Conservation (phyloP, 108 stramenopile species). For the Cyclostephanos invisitatus region DNA sequence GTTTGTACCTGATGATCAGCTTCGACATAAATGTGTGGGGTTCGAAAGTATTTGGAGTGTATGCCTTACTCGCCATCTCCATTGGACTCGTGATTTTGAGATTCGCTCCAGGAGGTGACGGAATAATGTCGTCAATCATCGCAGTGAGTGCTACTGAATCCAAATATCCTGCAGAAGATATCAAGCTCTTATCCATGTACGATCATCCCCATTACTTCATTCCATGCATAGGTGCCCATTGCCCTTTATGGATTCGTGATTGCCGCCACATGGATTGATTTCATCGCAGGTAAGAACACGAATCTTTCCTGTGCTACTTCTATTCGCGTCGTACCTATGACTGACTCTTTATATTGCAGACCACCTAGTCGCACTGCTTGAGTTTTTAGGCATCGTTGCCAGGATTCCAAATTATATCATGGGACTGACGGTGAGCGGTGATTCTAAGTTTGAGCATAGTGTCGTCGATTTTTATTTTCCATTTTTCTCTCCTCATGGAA, state of each 20-base stretch:
- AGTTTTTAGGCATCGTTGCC: conserved; percentile 54
- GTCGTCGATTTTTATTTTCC: too few relatives aligned
- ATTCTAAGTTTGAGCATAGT: too few relatives aligned
- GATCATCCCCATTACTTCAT: background rate
- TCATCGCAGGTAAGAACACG: conserved; percentile 25
- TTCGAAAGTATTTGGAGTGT: conserved; percentile 24
- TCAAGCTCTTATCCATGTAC: background rate
- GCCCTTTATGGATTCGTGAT: conserved; percentile 59
- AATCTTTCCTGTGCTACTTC: too few relatives aligned
- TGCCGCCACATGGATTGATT: conserved; percentile 79
- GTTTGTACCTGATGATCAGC: conserved; percentile 32
- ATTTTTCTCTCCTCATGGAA: too few relatives aligned
- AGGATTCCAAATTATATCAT: conserved; percentile 58
- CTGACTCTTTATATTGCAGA: conserved; percentile 31
- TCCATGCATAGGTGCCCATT: conserved; percentile 36
- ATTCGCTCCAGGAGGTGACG: conserved; percentile 46
- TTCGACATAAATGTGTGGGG: conserved; percentile 44
- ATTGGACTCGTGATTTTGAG: conserved; percentile 42
- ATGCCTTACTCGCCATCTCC: conserved; percentile 15
- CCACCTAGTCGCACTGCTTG: conserved; percentile 59
- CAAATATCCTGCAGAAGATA: background rate
- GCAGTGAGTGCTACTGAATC: conserved; percentile 16
- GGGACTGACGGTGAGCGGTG: conserved; percentile 52
- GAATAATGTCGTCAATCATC: conserved; percentile 28
- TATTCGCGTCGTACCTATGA: too few relatives aligned